Evolutionary conservation across 1,284 basidiomycete species (phyloP), one percentile per base, ranked within the genome.

Genomic region (Flammula alnicola): DNA sequence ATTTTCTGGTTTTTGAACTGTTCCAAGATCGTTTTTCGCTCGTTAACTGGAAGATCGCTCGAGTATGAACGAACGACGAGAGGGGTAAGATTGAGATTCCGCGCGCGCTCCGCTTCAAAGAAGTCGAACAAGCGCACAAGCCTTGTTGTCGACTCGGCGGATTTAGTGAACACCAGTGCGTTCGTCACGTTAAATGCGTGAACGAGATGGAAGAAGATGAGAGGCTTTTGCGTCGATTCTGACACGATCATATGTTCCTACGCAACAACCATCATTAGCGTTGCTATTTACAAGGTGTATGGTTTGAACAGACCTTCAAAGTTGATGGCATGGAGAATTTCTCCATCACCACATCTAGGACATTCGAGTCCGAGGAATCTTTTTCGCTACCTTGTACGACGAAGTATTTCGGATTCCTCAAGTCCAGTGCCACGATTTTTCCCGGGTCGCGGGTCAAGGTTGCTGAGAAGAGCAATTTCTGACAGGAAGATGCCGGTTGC

Each of bases 381-480:
- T 71, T 54, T 52, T 70, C 62, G 51, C 60, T 62, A 17, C 69
- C 64, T 59, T 88, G 89, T 8, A 99, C 88, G 35, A 96, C 82
- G 57, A 96, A 91, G 70, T 97, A 99, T 61, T 91, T 88, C 1
- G 96, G 91, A 49, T 91, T 73, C 43, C 83, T 74, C 17, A 99
- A 74, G 25, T 87, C 82, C 22, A 99, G 77, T 0, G 92, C 84
- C 1, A 88, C 85, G 38, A 99, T 88, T 65, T 95, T 96, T 19
- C 90, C 86, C 0, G 97, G 96, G 70, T 99, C 95, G 5, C 90
- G 83, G 1, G 95, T 98, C 17, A 99, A 79, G 0, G 97, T 99
- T 0, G 97, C 97, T 1, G 95, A 98, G 72, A 99, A 98, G 3
- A 99, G 77, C 5, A 99, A 78, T 64, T 98, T 99, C 66, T 98